Conservation (phyloP, 805 yeast genomes). For the Saturnispora kantuleensis region DNA sequence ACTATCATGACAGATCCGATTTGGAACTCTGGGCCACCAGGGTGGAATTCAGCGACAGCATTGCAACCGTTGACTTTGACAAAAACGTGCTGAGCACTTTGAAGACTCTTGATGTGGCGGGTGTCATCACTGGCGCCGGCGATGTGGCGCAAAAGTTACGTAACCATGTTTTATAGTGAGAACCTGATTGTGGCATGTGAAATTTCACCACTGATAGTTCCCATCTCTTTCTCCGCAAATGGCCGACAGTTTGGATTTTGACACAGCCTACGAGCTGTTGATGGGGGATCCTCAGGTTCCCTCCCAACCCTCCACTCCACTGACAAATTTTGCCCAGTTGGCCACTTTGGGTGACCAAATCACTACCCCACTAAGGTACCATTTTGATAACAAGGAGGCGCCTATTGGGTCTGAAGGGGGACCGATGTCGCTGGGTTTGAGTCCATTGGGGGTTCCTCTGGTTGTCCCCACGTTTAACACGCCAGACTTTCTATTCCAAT, state of each 20-base stretch:
- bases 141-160: conserved; percentile 5
- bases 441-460: no score
- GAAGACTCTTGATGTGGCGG: conserved; percentile 50
- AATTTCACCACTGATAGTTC: neutral
- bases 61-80: conserved; percentile 40
- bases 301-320: neutral
- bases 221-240: neutral
- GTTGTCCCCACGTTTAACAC: no score
- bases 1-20: conserved; percentile 59
- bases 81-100: conserved; percentile 47
- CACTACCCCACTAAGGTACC: conserved; percentile 1
- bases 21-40: conserved; percentile 77
- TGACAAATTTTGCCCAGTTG: neutral
- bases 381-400: neutral
- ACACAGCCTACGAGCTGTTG: conserved; percentile 29
- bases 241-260: conserved; percentile 25
- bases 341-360: conserved; percentile 1
- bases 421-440: no score
- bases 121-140: conserved; percentile 30
- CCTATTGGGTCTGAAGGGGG: no score
- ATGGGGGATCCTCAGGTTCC: conserved; percentile 16
- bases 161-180: conserved; percentile 1
- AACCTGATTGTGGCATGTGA: neutral
- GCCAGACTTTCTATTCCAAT: no score
- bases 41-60: conserved; percentile 47